Percentiles rank a stretch among this genome's conserved stretches.
Conservation (phyloP, 306 rosid species). For the Lablab purpureus region DNA sequence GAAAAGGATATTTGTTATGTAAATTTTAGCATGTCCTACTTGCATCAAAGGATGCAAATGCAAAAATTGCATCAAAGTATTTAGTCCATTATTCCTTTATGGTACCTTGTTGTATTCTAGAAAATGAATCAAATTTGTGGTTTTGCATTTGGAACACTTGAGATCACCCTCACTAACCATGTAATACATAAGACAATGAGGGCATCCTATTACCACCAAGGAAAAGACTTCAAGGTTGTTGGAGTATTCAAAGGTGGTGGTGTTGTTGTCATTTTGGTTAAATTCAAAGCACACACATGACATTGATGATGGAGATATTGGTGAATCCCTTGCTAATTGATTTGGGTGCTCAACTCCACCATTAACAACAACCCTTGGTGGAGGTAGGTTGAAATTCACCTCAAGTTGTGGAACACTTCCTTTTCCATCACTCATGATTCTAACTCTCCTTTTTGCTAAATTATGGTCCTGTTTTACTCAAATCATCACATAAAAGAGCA, state of each 20-base stretch:
- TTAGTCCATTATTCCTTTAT: slow-evolving; percentile 56
- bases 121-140: slow-evolving; percentile 85
- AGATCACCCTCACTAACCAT: slow-evolving; percentile 88
- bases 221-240: not conserved
- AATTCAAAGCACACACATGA: not conserved
- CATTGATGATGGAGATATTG: not conserved
- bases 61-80: slow-evolving; percentile 13
- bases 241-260: not conserved
- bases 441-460: too few species aligned
- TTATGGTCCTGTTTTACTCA: too few species aligned
- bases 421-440: too few species aligned
- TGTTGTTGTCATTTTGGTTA: not conserved
- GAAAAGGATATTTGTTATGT: too few species aligned
- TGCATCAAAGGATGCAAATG: slow-evolving; percentile 25
- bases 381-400: too few species aligned
- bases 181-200: slow-evolving; percentile 75
- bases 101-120: slow-evolving; percentile 53
- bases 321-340: not conserved
- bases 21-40: not conserved
- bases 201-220: not conserved
- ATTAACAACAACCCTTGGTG: too few species aligned
- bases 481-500: too few species aligned
- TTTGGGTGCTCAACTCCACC: too few species aligned
- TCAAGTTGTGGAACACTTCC: too few species aligned
- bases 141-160: slow-evolving; percentile 90